These are phyloP conservation scores for Spergularia azorica DNA, from an alignment of 179 eudicot species.

Conservation along the genomic window DNA sequence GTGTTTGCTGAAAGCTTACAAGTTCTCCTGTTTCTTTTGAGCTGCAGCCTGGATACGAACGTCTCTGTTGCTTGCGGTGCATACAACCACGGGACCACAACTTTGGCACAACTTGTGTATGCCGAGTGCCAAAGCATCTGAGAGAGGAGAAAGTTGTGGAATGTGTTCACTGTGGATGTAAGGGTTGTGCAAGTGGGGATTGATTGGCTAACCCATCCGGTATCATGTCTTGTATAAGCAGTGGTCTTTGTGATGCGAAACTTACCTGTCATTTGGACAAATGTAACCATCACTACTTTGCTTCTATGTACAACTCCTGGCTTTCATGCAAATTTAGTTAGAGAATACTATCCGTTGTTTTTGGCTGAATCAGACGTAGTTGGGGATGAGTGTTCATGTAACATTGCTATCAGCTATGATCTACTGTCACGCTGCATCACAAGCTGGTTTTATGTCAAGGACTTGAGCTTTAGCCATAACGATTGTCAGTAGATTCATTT, in stretches of 20 bases:
- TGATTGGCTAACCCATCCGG: constrained; percentile 24
- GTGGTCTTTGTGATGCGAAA: not conserved
- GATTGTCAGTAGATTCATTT: no score
- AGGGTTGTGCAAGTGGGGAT: constrained; percentile 93
- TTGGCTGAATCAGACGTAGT: not conserved
- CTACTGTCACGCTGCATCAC: not conserved
- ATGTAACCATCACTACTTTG: not conserved
- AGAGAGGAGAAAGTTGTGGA: constrained; percentile 91
- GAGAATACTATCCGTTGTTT: not conserved
- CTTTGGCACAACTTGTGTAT: constrained; percentile 88
- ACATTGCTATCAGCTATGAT: not conserved
- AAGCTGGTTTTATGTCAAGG: not conserved
- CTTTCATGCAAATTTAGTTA: constrained; percentile 2
- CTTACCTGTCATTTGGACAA: not conserved
- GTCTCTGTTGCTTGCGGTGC: constrained; percentile 86
- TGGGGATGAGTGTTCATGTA: not conserved
- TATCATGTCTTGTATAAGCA: not conserved
- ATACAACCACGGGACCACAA: constrained; percentile 86
- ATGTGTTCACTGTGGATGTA: constrained; percentile 87
- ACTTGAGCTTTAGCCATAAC: no score
- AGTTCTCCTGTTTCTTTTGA: not conserved
- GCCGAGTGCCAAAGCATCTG: constrained; percentile 88
- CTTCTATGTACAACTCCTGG: not conserved
- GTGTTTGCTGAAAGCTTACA: not conserved
- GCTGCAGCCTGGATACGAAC: constrained; percentile 90